Conservation (phyloP, 2,329 filamentous ascomycete genomes). For the Aureobasidium sp. region DNA sequence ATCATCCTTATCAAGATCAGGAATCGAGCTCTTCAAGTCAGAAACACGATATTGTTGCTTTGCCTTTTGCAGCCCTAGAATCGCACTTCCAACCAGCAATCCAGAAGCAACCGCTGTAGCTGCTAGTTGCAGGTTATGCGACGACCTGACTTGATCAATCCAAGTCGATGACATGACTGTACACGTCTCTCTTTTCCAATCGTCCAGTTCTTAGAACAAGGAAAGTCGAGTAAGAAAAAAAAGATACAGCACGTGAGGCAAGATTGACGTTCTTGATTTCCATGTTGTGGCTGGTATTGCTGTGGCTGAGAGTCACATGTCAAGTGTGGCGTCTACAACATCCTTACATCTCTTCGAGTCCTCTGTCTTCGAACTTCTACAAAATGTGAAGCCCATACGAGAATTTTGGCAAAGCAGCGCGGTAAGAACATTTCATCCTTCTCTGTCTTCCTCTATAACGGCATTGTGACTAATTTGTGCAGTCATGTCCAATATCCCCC, state of each 20-base stretch:
- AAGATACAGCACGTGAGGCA: conserved; percentile 1
- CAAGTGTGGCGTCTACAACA: neutral
- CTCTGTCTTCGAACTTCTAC: neutral
- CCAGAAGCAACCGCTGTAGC: conserved; percentile 56
- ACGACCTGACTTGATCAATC: conserved; percentile 35
- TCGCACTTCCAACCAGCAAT: conserved; percentile 41
- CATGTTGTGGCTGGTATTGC: conserved; percentile 8
- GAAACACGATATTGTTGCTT: conserved; percentile 46
- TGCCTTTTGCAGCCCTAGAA: conserved; percentile 49
- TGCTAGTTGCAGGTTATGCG: conserved; percentile 52
- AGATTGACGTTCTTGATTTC: neutral
- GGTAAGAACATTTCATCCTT: neutral
- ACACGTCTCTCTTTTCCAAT: neutral
- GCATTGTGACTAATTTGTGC: too few relatives aligned
- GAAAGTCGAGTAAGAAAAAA: neutral
- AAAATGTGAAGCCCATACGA: neutral
- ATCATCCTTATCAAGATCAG: conserved; percentile 43
- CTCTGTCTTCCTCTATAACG: too few relatives aligned
- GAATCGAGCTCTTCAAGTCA: conserved; percentile 54
- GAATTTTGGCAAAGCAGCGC: neutral
- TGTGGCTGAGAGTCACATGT: conserved; percentile 6
- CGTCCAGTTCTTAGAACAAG: neutral
- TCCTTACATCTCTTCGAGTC: neutral
- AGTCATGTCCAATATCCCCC: neutral
- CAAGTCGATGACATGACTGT: conserved; percentile 37